Percentiles rank a stretch among this genome's conserved stretches.
Evolutionary conservation across 805 yeast species (phyloP).

Genomic region (Saccharomycopsis fodiens): DNA sequence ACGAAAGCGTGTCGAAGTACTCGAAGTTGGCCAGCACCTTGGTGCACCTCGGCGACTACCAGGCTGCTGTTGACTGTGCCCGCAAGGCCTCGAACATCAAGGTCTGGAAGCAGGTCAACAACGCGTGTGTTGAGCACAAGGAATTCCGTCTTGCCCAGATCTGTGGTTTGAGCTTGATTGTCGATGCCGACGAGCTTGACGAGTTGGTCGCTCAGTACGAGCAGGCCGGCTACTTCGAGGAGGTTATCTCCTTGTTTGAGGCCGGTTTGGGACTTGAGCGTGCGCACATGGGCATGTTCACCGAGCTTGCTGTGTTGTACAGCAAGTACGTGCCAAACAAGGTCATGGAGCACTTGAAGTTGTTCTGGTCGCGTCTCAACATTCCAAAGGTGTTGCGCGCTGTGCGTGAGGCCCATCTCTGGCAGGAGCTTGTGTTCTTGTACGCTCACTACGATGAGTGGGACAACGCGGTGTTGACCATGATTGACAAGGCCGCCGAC

Average conservation of each 20-base stretch:
- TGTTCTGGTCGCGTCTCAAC: conserved; percentile 97
- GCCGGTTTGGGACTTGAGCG: conserved; percentile 95
- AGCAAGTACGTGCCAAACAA: conserved; percentile 84
- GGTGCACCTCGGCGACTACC: conserved; percentile 87
- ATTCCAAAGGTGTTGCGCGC: conserved; percentile 96
- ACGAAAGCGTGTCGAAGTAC: conserved; percentile 82
- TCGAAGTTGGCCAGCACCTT: conserved; percentile 94
- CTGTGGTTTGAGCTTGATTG: conserved; percentile 94
- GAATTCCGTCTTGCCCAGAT: conserved; percentile 97
- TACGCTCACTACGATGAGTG: conserved; percentile 98
- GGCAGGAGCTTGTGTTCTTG: conserved; percentile 93
- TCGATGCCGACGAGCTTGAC: conserved; percentile 94
- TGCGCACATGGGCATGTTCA: conserved; percentile 99
- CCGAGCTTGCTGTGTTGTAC: conserved; percentile 87
- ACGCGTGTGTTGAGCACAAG: conserved; percentile 89
- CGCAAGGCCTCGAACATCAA: conserved; percentile 90
- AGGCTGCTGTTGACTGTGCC: conserved; percentile 97
- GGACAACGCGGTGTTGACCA: conserved; percentile 95
- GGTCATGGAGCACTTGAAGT: conserved; percentile 92
- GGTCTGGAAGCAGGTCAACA: conserved; percentile 97
- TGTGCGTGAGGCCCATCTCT: conserved; percentile 86
- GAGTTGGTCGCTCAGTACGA: conserved; percentile 86
- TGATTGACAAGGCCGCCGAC: conserved; percentile 90
- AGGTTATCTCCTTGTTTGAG: conserved; percentile 86
- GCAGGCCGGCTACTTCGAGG: conserved; percentile 83